These are phyloP conservation scores for Penicillium argentinense DNA, from an alignment of 495 filamentous ascomycete species.

Conservation along the genomic window DNA sequence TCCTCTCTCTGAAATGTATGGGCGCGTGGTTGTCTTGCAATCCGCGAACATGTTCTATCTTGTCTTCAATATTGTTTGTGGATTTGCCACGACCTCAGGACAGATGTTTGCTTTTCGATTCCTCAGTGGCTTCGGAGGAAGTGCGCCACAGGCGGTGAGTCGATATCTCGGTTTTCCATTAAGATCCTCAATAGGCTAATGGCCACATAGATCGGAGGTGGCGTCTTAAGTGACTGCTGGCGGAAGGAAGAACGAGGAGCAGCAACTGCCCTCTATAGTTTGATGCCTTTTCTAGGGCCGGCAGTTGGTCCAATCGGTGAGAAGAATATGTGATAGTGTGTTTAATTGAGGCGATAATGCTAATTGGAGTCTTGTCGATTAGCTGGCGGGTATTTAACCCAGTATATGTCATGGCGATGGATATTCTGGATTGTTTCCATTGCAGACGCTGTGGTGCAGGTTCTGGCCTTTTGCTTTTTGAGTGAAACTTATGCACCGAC, in stretches of 20 bases:
- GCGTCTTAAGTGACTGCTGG: neutral
- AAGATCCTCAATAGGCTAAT: no score
- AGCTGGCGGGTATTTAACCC: slow-evolving; percentile 38
- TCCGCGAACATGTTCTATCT: slow-evolving; percentile 47
- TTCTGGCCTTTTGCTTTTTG: neutral
- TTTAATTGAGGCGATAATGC: no score
- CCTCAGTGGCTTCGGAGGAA: slow-evolving; percentile 35
- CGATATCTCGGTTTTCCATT: no score
- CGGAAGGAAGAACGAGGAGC: no score
- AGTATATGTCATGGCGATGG: slow-evolving; percentile 17
- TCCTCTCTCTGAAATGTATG: slow-evolving; percentile 43
- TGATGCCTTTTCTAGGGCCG: no score
- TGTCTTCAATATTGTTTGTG: slow-evolving; percentile 44
- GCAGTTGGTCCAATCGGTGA: no score
- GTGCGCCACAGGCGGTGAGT: no score
- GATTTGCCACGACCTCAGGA: slow-evolving; percentile 37
- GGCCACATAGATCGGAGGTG: no score
- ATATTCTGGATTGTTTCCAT: neutral
- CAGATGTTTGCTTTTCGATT: slow-evolving; percentile 45
- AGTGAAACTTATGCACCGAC: no score
- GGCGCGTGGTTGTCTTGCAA: slow-evolving; percentile 37
- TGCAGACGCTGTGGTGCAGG: neutral
- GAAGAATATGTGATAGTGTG: no score
- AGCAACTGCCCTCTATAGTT: no score
- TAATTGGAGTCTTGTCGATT: no score